Conservation (phyloP, 345 rosid species). For the Eucalyptus marginata region DNA sequence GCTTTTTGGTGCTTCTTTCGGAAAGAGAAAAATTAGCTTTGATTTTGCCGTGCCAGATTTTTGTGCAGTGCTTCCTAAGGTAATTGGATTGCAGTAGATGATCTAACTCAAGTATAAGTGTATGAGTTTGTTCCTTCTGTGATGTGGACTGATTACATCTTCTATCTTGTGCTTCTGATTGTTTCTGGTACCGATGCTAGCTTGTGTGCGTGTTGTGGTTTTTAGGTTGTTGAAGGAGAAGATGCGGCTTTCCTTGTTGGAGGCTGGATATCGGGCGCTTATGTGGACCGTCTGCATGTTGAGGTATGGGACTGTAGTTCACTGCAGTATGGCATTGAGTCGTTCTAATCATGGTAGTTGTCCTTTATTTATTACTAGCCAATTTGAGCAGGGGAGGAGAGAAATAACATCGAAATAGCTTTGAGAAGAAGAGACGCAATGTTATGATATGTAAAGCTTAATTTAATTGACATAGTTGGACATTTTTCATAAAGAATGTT, state of each 20-base stretch:
- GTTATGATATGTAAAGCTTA: neutral
- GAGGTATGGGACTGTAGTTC: constrained; percentile 33
- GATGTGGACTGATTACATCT: neutral
- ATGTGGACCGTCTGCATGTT: constrained; percentile 80
- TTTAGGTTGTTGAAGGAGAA: constrained; percentile 89
- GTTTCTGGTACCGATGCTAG: neutral
- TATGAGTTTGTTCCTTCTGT: neutral
- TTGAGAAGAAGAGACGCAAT: neutral
- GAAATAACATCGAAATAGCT: neutral
- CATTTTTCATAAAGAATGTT: neutral
- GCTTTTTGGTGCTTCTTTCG: neutral
- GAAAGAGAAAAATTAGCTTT: neutral
- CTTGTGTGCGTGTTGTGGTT: neutral
- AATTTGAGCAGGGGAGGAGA: neutral
- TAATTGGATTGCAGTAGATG: neutral
- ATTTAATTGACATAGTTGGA: neutral
- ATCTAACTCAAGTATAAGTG: neutral
- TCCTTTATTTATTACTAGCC: neutral
- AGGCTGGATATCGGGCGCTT: constrained; percentile 84
- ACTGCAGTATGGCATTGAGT: neutral
- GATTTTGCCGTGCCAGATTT: neutral
- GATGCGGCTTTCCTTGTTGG: constrained; percentile 80
- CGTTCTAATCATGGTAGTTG: neutral
- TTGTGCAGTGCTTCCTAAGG: neutral
- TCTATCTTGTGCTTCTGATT: neutral